Base-by-base conservation (phyloP, 2,329 filamentous ascomycete genomes). In the Cordyceps cateniannulata region DNA sequence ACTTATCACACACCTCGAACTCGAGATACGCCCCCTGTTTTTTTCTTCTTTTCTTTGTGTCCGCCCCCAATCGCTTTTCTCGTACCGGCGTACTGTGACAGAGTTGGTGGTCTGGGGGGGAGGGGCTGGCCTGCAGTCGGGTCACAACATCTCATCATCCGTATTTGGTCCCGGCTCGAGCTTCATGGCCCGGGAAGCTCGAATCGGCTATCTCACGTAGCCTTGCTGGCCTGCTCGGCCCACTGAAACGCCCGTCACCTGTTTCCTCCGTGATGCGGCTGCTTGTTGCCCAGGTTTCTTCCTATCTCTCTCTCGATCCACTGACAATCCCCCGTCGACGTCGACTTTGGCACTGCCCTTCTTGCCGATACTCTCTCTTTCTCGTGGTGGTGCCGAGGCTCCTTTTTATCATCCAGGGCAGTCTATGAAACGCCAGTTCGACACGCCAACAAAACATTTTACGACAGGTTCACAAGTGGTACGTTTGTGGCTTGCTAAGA, bases 391-490 rank as follows among this genome's bases (percentile, higher is more conserved):
- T 24, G 45, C 32, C 47, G 32, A 51, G n/a, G 47, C 8, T 20
- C 10, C 18, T 50, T 27, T 18, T 22, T 20, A 20, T 18, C 56
- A 32, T 42, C 47, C 47, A 24, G 22, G 8, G 57, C 27, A 10
- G 47, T 38, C 38, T 32, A 20, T 53, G 57, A 59, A 59, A 59
- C 48, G 29, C 8, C 27, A 52, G 35, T 20, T 59, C 57, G 47
- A 59, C 38, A 59, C 57, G 57, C 27, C 48, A 8, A 59, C 56
- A 59, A 59, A 51, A 59, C 56, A 32, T n/a, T 40, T 44, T 27
- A 6, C 24, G 18, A 22, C 32, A 51, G 25, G 16, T 29, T 42
- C 32, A 20, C 32, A 35, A 25, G 25, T 55, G 27, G 42, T 29
- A 29, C 49, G 47, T 38, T 38, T 59, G 48, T 59, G 57, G 40